phyloP scores from a whole-genome alignment of 306 rosid species.

The Bauhinia variegata region DNA sequence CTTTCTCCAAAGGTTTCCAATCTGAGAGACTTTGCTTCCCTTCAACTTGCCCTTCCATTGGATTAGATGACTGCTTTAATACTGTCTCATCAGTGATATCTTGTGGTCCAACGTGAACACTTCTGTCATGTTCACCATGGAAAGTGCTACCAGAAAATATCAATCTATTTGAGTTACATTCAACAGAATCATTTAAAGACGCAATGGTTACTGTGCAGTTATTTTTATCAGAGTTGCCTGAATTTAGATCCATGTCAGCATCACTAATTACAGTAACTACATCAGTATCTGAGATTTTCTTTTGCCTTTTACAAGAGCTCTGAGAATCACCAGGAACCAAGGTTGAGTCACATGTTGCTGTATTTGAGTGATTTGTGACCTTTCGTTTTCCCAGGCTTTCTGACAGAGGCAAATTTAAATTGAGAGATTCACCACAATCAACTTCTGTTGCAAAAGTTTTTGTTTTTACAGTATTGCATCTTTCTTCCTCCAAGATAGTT shows the following conservation, averaged over 20 bases:
- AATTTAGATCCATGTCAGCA: constrained; percentile 39
- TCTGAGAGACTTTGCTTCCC: constrained; percentile 47
- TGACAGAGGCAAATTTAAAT: constrained; percentile 48
- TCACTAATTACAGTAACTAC: constrained; percentile 45
- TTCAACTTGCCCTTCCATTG: constrained; percentile 45
- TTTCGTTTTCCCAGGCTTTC: constrained; percentile 61
- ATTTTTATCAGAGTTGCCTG: constrained; percentile 40
- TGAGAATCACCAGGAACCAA: constrained; percentile 49
- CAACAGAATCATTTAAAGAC: constrained; percentile 39
- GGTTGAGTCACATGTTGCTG: constrained; percentile 36
- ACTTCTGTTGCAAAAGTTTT: constrained; percentile 37
- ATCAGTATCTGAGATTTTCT: constrained; percentile 54
- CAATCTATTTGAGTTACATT: constrained; percentile 45
- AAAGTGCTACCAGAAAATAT: constrained; percentile 47
- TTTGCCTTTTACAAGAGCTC: constrained; percentile 65
- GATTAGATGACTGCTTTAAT: constrained; percentile 41
- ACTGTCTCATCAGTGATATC: constrained; percentile 46
- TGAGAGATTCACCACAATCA: constrained; percentile 43
- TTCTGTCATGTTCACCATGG: constrained; percentile 44
- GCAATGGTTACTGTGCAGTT: constrained; percentile 32
- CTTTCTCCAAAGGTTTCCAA: constrained; percentile 91
- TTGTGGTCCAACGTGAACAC: constrained; percentile 40
- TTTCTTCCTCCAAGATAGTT: constrained; percentile 41
- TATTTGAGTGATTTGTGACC: constrained; percentile 44
- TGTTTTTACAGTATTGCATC: constrained; percentile 32